phyloP scores from a whole-genome alignment of 345 rosid species.

The Eucalyptus urophylla region DNA sequence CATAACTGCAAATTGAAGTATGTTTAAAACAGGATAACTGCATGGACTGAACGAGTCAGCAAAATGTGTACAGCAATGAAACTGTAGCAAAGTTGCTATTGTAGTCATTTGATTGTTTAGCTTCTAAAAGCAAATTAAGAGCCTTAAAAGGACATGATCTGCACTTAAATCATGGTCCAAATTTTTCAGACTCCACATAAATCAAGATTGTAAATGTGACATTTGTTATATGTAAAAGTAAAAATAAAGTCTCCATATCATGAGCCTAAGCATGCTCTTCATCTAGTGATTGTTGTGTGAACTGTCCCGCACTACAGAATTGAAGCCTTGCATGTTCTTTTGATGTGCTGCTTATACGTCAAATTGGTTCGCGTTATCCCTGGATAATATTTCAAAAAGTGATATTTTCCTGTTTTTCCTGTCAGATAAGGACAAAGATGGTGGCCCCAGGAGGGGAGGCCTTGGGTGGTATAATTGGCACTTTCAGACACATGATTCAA shows the following conservation, averaged over 20 bases:
- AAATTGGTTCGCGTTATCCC: neutral
- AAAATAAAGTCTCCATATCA: neutral
- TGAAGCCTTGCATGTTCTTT: neutral
- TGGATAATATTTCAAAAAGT: neutral
- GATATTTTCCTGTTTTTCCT: neutral
- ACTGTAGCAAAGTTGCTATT: neutral
- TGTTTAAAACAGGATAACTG: neutral
- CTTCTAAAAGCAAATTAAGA: neutral
- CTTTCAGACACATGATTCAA: conserved; percentile 65
- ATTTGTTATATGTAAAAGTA: neutral
- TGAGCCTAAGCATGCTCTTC: neutral
- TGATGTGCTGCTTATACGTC: neutral
- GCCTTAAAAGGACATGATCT: neutral
- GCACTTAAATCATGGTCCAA: neutral
- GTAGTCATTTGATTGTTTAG: neutral
- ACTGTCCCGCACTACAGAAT: neutral
- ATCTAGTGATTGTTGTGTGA: neutral
- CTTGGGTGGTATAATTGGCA: conserved; percentile 69
- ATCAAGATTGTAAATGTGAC: neutral
- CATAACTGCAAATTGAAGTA: neutral
- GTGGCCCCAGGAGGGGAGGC: conserved; percentile 96
- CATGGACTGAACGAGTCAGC: neutral
- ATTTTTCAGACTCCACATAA: neutral
- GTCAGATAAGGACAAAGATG: conserved; percentile 68
- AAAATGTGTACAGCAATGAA: neutral